Conservation (phyloP, 257 asterid species). For the Lithospermum erythrorhizon region DNA sequence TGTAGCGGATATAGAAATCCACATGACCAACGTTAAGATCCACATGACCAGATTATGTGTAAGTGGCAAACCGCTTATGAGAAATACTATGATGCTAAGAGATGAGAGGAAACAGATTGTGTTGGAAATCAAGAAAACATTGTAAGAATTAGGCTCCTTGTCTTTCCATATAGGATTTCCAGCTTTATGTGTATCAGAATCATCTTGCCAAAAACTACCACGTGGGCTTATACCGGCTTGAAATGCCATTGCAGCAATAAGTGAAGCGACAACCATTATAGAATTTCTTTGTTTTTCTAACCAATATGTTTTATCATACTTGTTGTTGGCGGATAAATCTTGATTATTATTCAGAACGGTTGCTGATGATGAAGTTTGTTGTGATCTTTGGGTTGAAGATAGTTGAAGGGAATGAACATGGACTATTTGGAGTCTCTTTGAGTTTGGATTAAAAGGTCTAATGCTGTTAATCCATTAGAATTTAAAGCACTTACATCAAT, state of each 20-base stretch:
- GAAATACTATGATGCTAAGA: too few relatives aligned
- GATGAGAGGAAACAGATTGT: too few relatives aligned
- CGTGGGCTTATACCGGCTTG: conserved; percentile 27
- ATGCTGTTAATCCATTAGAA: conserved; percentile 20
- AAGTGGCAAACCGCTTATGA: too few relatives aligned
- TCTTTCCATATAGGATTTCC: too few relatives aligned
- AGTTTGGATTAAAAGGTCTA: conserved; percentile 23
- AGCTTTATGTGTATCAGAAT: neutral
- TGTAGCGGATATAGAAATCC: too few relatives aligned
- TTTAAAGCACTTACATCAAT: conserved; percentile 20
- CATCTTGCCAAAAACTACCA: conserved; percentile 20
- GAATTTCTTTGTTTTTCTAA: conserved; percentile 7
- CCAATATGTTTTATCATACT: conserved; percentile 1
- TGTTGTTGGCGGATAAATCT: neutral
- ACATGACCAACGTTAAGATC: too few relatives aligned
- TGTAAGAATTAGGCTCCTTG: too few relatives aligned
- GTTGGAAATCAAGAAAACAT: too few relatives aligned
- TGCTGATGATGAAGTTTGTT: neutral
- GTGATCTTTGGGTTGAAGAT: conserved; percentile 14
- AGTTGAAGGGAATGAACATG: conserved; percentile 16
- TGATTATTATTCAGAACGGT: neutral
- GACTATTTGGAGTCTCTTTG: conserved; percentile 14
- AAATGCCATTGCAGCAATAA: conserved; percentile 23
- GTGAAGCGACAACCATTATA: conserved; percentile 27
- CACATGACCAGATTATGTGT: too few relatives aligned